These are phyloP conservation scores for Heliamphora exappendiculata DNA, from an alignment of 148 eudicot genomes.

Conservation along the genomic window DNA sequence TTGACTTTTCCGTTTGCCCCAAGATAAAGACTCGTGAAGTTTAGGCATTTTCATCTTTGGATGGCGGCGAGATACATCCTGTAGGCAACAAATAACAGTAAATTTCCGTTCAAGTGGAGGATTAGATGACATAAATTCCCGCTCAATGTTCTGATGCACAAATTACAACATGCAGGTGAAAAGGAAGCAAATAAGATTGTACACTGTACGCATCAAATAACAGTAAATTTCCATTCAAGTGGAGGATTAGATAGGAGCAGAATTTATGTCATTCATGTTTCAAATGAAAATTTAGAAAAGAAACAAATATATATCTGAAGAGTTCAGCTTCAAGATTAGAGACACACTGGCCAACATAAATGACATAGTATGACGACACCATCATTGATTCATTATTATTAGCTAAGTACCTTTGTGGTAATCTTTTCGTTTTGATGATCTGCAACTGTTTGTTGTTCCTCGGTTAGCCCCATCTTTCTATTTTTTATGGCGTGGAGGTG, in stretches of 20 bases:
- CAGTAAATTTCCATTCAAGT: not conserved
- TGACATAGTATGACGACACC: not conserved
- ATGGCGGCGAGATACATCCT: slow-evolving; percentile 38
- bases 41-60: slow-evolving; percentile 72
- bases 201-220: too few species aligned
- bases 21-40: slow-evolving; percentile 68
- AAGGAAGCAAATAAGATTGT: not conserved
- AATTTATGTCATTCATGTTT: not conserved
- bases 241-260: not conserved
- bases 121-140: slow-evolving; percentile 17
- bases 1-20: slow-evolving; percentile 63
- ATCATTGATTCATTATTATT: not conserved
- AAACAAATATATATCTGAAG: not conserved
- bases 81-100: slow-evolving; percentile 8
- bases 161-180: slow-evolving; percentile 6
- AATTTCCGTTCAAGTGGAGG: not conserved
- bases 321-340: not conserved
- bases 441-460: slow-evolving; percentile 27
- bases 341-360: not conserved
- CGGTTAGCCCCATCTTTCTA: slow-evolving; percentile 46
- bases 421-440: slow-evolving; percentile 31
- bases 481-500: slow-evolving; percentile 75
- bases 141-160: slow-evolving; percentile 23
- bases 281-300: not conserved
- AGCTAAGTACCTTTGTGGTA: slow-evolving; percentile 37